Conservation (phyloP, 2,329 filamentous ascomycete species). For the Botryotinia globosa region DNA sequence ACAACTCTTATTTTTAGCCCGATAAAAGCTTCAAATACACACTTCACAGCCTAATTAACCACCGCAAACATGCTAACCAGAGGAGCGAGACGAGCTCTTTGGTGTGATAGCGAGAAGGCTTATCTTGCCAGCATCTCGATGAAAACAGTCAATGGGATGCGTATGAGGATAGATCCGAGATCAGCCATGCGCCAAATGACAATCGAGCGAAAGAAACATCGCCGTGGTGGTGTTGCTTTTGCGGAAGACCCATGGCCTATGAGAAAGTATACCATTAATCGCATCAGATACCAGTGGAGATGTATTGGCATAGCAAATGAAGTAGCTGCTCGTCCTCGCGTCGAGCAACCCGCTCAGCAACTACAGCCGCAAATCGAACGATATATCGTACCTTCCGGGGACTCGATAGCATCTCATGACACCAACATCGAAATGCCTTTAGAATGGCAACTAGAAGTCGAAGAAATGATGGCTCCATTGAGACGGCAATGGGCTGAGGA, state of each 20-base stretch:
- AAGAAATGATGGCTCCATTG: not conserved
- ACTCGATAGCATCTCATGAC: rapidly evolving
- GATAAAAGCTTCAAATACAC: not conserved
- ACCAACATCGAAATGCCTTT: not conserved
- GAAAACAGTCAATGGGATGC: not conserved
- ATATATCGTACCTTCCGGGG: not conserved
- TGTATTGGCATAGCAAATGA: not conserved
- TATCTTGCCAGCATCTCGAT: not conserved
- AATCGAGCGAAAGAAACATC: not conserved
- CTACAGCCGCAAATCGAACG: not conserved
- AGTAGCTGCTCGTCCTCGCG: not conserved
- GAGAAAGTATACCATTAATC: rapidly evolving
- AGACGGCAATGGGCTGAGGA: not conserved
- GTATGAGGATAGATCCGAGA: rapidly evolving
- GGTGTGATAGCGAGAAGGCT: not conserved
- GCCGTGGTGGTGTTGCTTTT: not conserved
- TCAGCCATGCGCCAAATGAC: not conserved
- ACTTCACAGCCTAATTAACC: not conserved
- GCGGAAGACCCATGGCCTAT: not conserved
- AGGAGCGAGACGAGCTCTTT: not conserved
- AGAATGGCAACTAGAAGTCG: not conserved
- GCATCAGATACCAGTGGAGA: not conserved
- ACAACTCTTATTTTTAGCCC: not conserved
- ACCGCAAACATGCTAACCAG: not conserved
- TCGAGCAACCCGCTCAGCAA: not conserved